Evolutionary conservation across 2,329 filamentous ascomycete species (phyloP).

Genomic region (Didymella lethalis): DNA sequence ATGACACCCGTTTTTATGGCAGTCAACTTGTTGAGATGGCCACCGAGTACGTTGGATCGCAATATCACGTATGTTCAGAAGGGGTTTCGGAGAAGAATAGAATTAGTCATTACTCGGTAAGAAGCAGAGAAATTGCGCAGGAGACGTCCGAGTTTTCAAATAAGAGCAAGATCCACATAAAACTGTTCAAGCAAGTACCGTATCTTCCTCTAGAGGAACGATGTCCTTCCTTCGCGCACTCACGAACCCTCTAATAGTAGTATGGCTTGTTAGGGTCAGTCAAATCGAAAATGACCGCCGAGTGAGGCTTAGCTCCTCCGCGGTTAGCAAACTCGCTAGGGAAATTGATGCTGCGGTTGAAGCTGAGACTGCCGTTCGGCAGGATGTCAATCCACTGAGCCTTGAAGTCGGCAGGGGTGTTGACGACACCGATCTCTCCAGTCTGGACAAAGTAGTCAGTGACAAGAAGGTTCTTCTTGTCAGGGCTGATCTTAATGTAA

Average conservation of each 20-base stretch:
- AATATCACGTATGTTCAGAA: too few species aligned
- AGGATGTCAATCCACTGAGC: not conserved
- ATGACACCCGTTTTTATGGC: too few species aligned
- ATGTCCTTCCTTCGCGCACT: not conserved
- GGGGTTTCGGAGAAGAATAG: too few species aligned
- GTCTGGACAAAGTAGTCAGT: not conserved
- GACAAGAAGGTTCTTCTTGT: not conserved
- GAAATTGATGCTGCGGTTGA: not conserved
- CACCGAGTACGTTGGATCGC: too few species aligned
- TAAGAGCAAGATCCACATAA: too few species aligned
- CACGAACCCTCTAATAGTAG: not conserved
- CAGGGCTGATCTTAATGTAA: not conserved
- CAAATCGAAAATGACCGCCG: not conserved
- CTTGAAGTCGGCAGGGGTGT: not conserved
- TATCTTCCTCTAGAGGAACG: not conserved
- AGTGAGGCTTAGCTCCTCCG: not conserved
- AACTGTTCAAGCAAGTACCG: too few species aligned
- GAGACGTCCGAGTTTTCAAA: too few species aligned
- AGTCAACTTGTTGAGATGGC: too few species aligned
- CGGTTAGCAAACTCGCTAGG: not conserved
- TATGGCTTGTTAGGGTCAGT: not conserved
- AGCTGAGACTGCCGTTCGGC: not conserved
- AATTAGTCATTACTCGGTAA: too few species aligned
- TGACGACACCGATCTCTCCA: not conserved
- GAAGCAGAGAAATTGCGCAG: too few species aligned